These are phyloP conservation scores for Ceratocystiopsis minuta DNA, from an alignment of 2,329 filamentous ascomycete genomes.

Conservation along the genomic window DNA sequence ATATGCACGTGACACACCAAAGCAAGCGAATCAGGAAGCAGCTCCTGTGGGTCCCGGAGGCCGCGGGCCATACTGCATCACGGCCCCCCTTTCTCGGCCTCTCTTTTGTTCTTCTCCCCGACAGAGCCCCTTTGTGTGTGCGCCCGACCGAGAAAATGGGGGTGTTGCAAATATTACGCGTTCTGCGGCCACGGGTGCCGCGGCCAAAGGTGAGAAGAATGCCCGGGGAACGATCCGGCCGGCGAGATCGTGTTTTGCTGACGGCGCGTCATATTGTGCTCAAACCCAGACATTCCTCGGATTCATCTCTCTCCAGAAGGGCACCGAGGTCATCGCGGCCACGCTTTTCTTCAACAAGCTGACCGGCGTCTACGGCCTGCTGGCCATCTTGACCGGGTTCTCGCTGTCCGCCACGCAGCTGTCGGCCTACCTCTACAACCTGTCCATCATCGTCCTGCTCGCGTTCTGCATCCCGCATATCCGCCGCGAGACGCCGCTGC, in stretches of 20 bases:
- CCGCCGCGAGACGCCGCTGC: slow-evolving; percentile 57
- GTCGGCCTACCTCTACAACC: slow-evolving; percentile 80
- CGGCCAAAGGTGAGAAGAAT: slow-evolving; percentile 12
- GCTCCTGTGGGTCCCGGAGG: too few relatives aligned
- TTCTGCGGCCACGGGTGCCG: slow-evolving; percentile 12
- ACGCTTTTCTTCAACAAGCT: slow-evolving; percentile 82
- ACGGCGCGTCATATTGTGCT: background rate
- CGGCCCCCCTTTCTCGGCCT: too few relatives aligned
- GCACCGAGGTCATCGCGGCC: slow-evolving; percentile 67
- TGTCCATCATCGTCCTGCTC: slow-evolving; percentile 49
- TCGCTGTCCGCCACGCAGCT: slow-evolving; percentile 67
- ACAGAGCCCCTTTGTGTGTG: too few relatives aligned
- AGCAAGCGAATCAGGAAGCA: too few relatives aligned
- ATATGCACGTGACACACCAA: too few relatives aligned
- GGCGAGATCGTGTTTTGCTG: background rate
- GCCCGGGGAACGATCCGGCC: background rate
- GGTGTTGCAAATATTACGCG: slow-evolving; percentile 1
- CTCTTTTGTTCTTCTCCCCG: too few relatives aligned
- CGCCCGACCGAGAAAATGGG: slow-evolving; percentile 1
- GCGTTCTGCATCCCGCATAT: slow-evolving; percentile 62
- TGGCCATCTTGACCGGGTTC: slow-evolving; percentile 77
- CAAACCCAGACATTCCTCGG: slow-evolving; percentile 57
- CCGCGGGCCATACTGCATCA: too few relatives aligned
- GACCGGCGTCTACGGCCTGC: slow-evolving; percentile 74
- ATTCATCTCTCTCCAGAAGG: slow-evolving; percentile 70